These are phyloP conservation scores for Wickerhamiella dianesei DNA, from an alignment of 805 yeast species.

Conservation along the genomic window DNA sequence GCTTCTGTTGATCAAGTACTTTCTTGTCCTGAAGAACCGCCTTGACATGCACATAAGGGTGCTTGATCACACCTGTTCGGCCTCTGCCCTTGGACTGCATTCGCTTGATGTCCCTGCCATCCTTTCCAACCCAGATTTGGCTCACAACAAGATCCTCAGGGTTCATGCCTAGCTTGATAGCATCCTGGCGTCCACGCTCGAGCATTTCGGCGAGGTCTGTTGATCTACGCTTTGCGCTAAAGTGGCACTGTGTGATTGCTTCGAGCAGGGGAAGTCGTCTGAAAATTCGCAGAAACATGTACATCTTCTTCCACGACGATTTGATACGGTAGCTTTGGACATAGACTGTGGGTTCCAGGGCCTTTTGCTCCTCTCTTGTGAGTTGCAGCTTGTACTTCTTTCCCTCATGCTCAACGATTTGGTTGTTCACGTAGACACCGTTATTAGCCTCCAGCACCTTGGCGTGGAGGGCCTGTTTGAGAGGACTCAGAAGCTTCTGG, in stretches of 20 bases:
- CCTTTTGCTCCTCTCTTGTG: constrained; percentile 51
- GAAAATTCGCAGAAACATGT: constrained; percentile 61
- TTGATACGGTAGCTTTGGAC: constrained; percentile 69
- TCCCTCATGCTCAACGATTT: constrained; percentile 35
- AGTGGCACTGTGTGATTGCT: constrained; percentile 88
- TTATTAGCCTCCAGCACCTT: constrained; percentile 49
- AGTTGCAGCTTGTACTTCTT: constrained; percentile 43
- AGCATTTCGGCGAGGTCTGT: constrained; percentile 66
- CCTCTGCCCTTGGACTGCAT: constrained; percentile 84
- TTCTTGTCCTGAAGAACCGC: constrained; percentile 57
- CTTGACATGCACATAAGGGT: constrained; percentile 68
- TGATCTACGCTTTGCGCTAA: constrained; percentile 65
- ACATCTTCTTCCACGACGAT: constrained; percentile 81
- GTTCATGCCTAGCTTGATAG: constrained; percentile 43
- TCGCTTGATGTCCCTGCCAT: constrained; percentile 59
- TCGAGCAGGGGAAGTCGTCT: constrained; percentile 54
- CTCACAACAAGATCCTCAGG: constrained; percentile 54
- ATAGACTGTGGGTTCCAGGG: constrained; percentile 79
- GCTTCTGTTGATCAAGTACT: constrained; percentile 42
- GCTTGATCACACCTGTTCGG: constrained; percentile 63
- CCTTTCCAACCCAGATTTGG: constrained; percentile 86
- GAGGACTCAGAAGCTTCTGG: constrained; percentile 47
- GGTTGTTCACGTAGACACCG: constrained; percentile 53
- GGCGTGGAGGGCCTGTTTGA: constrained; percentile 52
- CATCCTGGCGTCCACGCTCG: constrained; percentile 58